Evolutionary conservation across 2,329 filamentous ascomycete species (phyloP).

Genomic region (Neopestalotiopsis sp.): DNA sequence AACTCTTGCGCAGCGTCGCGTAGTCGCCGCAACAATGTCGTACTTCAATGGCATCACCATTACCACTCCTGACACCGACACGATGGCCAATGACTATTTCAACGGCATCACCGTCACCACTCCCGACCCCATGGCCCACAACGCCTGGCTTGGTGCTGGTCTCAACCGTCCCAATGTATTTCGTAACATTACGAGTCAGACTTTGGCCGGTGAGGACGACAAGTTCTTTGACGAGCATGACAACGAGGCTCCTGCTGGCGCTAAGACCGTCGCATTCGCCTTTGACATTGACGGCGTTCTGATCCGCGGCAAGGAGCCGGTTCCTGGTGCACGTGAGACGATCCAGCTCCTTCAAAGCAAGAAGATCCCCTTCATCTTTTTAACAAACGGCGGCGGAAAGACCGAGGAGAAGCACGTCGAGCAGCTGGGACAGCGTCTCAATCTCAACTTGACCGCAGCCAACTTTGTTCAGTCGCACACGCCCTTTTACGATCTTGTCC

Average conservation of each 20-base stretch:
- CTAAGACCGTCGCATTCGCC: conserved; percentile 32
- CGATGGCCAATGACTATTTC: not conserved
- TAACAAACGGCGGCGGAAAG: conserved; percentile 76
- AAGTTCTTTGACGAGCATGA: not conserved
- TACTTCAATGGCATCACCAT: not conserved
- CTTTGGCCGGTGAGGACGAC: not conserved
- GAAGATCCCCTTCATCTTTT: conserved; percentile 71
- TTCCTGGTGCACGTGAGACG: conserved; percentile 65
- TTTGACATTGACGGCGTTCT: conserved; percentile 65
- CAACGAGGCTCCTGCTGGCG: conserved; percentile 3
- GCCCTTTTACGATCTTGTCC: conserved; percentile 66
- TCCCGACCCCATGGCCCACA: not conserved
- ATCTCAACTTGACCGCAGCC: too few species aligned
- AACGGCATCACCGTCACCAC: not conserved
- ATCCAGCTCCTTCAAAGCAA: conserved; percentile 64
- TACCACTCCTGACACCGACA: not conserved
- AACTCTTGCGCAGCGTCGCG: too few species aligned
- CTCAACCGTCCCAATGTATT: not conserved
- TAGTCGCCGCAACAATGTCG: too few species aligned
- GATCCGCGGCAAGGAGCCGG: conserved; percentile 64
- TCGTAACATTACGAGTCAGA: not conserved
- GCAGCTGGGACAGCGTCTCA: too few species aligned
- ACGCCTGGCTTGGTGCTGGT: not conserved
- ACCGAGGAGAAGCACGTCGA: conserved; percentile 66
- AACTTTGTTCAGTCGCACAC: conserved; percentile 76